These are phyloP conservation scores for Geranium rotundifolium DNA, from an alignment of 345 rosid genomes.

Conservation along the genomic window DNA sequence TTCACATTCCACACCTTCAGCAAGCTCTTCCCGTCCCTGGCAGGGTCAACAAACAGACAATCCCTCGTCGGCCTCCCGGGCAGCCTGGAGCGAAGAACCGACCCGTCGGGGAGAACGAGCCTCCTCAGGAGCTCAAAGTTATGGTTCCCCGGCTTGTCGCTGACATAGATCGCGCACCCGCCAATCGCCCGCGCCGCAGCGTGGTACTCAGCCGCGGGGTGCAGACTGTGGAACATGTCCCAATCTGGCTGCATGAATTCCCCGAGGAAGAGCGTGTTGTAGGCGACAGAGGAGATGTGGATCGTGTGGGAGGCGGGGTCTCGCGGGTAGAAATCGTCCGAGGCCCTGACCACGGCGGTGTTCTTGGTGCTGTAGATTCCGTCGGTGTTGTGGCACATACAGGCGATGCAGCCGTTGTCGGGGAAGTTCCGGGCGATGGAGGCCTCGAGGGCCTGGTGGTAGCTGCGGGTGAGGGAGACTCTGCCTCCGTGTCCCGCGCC, in stretches of 20 bases:
- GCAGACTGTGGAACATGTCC: conserved; percentile 99
- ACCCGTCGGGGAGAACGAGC: conserved; percentile 93
- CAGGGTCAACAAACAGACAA: conserved; percentile 80
- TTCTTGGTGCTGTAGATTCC: conserved; percentile 88
- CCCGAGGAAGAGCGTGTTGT: conserved; percentile 85
- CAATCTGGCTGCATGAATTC: conserved; percentile 99
- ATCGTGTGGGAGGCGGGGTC: conserved; percentile 98
- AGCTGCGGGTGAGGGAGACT: conserved; percentile 85
- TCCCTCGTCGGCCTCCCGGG: conserved; percentile 94
- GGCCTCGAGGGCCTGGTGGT: conserved; percentile 80
- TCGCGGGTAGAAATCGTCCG: conserved; percentile 85
- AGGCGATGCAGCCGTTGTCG: conserved; percentile 89
- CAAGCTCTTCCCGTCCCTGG: conserved; percentile 77
- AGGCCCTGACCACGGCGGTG: conserved; percentile 87
- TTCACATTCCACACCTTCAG: conserved; percentile 93
- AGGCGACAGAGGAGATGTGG: conserved; percentile 86
- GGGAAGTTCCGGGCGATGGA: conserved; percentile 68
- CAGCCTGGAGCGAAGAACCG: conserved; percentile 70
- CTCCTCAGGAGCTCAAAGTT: conserved; percentile 68
- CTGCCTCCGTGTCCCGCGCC: conserved; percentile 97
- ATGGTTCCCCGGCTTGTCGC: conserved; percentile 96
- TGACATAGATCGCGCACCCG: conserved; percentile 95
- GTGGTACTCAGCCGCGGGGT: conserved; percentile 93
- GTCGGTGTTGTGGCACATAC: conserved; percentile 97
- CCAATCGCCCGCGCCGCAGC: conserved; percentile 93